Evolutionary conservation across 495 filamentous ascomycete genomes (phyloP), one percentile per base, ranked within the genome.

Genomic region (Durotheca rogersii): DNA sequence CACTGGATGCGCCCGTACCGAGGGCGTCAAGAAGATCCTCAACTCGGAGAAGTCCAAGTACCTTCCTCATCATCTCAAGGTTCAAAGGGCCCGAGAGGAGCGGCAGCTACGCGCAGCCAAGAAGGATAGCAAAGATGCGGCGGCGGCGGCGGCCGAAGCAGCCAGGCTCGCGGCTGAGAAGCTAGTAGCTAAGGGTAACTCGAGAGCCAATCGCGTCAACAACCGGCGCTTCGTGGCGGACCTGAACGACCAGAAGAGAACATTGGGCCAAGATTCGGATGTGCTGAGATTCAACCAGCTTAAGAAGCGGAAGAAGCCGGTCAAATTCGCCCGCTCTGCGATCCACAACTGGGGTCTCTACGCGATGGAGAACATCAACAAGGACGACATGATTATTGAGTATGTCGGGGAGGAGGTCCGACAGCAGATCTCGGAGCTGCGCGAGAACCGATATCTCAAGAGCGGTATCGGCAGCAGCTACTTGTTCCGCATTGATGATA

Each of bases 371-470:
- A 92, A 95, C 59, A 99, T 99, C 49, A 78, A 89, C 20, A 90
- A 89, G 56, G 95, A 96, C 65, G 93, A 99, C 67, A 96, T 99
- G 90, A 99, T 99, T 62, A 99, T 99, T 64, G 93, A 99, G 71
- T 99, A 99, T 65, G 93, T 99, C 12, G 93, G 93, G 44, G 94
- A 99, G 69, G 94, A 93, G 62, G 89, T 99, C 9, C 83, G 93
- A 38, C 93, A 97, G 68, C 88, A 91, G 64, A 91, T 99, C 51
- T 91, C 93, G 2, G 92, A 99, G 56, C 84, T 97, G 71, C 83
- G 93, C 40, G 93, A 99, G 73, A 77, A 82, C 37, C 81, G 84
- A 45, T 99, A 99, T 67, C 78, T 95, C 53, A 92, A 93, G 75
- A 95, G 91, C 61, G 93, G 93, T 14, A 95, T 99, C 58, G 93